Evolutionary conservation across 2,329 filamentous ascomycete species (phyloP), one percentile per base, ranked within the genome.

Genomic region (Talaromyces sp.): DNA sequence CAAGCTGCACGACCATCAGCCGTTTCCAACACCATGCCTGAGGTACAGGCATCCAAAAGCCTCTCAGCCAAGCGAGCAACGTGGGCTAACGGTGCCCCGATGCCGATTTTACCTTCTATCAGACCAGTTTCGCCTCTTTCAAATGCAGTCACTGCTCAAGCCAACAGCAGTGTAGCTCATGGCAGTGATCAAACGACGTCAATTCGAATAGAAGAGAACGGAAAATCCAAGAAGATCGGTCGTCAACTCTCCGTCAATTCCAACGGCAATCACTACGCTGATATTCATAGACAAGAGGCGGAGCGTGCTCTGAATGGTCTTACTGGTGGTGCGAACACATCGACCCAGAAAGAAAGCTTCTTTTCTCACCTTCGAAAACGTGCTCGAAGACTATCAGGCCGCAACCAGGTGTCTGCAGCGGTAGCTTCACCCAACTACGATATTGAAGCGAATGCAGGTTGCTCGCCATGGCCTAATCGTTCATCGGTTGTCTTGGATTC

Each of bases 351-450:
- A 70, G 94, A 99, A 73, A 91, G 94, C 73, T 99, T 99, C 79
- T 99, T 99, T 76, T 97, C 94, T 0, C 94, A 99, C 71, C 81
- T 99, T 7, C 85, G 94, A 58, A 99, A 99, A 75, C 87, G 93
- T 53, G 94, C 95, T 28, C 85, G 94, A 65, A 84, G 94, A 64
- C 87, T 99, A 61, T 99, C 94, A 25, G 94, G 94, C 48, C 87
- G 93, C 58, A 91, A 96, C 69, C 89, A 93, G 70, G 87, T 86
- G 13, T 87, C 90, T 59, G 89, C 91, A 17, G 87, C 90, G 59
- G 89, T 33, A 11, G 15, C 48, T 3, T 17, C 91, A 15, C 88
- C 91, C 8, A 84, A 82, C 43, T 92, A 97, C 65, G 93, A 97
- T 68, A 79, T 96, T 56, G 94, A 97, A 73, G 88, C 91, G n/a